These are phyloP conservation scores for Wallacemonas sp. DNA, from an alignment of 208 protist species.

Conservation along the genomic window DNA sequence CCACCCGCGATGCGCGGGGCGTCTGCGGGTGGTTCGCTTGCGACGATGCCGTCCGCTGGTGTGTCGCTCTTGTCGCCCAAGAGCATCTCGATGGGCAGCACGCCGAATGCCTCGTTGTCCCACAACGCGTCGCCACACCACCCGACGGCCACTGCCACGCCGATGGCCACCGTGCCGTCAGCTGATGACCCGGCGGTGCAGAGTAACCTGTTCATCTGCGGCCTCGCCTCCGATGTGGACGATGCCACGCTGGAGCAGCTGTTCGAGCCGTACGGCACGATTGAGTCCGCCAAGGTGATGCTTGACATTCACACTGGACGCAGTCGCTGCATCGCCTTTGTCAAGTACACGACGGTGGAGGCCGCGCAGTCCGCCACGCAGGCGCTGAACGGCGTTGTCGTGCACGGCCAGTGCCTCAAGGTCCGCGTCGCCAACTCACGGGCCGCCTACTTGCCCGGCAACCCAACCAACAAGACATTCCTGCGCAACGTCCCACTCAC, in stretches of 20 bases:
- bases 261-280: conserved; percentile 49
- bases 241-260: conserved; percentile 49
- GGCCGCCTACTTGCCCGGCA: conserved; percentile 64
- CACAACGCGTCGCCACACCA: too few species aligned
- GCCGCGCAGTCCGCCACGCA: conserved; percentile 46
- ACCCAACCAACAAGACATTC: conserved; percentile 76
- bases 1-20: background rate
- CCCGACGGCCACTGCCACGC: too few species aligned
- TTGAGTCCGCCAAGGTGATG: conserved; percentile 85
- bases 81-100: too few species aligned
- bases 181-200: conserved; percentile 43
- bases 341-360: conserved; percentile 56
- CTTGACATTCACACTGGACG: conserved; percentile 76
- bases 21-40: background rate
- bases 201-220: conserved; percentile 81
- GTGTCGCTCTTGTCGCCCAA: too few species aligned
- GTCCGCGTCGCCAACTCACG: conserved; percentile 68
- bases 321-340: conserved; percentile 75
- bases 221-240: conserved; percentile 36
- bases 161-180: background rate
- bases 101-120: too few species aligned
- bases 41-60: background rate
- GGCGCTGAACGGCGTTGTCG: conserved; percentile 35
- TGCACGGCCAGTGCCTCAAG: conserved; percentile 38
- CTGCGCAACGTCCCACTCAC: conserved; percentile 66